A percentile compares a stretch with the other conserved stretches of the same genome.
These are phyloP conservation scores for Amylocarpus encephaloides DNA, from an alignment of 2,329 filamentous ascomycete species.

Conservation along the genomic window DNA sequence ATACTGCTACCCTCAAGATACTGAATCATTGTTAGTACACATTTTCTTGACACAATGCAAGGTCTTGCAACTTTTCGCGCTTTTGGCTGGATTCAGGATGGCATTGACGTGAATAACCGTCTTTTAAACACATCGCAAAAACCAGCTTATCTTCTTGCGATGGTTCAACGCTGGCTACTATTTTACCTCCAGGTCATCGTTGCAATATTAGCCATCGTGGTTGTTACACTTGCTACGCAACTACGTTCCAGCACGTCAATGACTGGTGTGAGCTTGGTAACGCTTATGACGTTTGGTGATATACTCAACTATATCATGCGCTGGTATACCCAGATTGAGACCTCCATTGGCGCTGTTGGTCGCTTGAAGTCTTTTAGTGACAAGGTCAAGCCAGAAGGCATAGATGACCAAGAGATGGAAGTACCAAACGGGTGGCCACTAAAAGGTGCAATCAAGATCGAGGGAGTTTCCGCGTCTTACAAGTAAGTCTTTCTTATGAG, in stretches of 20 bases:
- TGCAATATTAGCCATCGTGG: slow-evolving; percentile 27
- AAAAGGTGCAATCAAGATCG: slow-evolving; percentile 6
- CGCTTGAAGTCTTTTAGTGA: slow-evolving; percentile 47
- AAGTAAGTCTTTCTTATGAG: neutral
- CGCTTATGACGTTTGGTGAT: slow-evolving; percentile 29
- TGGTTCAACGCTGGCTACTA: slow-evolving; percentile 40
- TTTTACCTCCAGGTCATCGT: slow-evolving; percentile 40
- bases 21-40: slow-evolving; percentile 1
- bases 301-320: slow-evolving; percentile 38
- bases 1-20: neutral
- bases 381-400: slow-evolving; percentile 35
- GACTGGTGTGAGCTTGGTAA: slow-evolving; percentile 29
- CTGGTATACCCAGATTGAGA: slow-evolving; percentile 51
- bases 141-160: slow-evolving; percentile 40
- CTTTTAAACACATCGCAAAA: slow-evolving; percentile 44
- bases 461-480: slow-evolving; percentile 12
- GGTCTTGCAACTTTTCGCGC: slow-evolving; percentile 7
- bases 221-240: slow-evolving; percentile 8
- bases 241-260: slow-evolving; percentile 3
- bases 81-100: slow-evolving; percentile 4
- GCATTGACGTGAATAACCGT: neutral
- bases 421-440: slow-evolving; percentile 7
- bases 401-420: slow-evolving; percentile 27
- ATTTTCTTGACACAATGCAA: slow-evolving; percentile 8
- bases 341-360: slow-evolving; percentile 48